Evolutionary conservation across 345 rosid species (phyloP).

Genomic region (Sisymbrium altissimum): DNA sequence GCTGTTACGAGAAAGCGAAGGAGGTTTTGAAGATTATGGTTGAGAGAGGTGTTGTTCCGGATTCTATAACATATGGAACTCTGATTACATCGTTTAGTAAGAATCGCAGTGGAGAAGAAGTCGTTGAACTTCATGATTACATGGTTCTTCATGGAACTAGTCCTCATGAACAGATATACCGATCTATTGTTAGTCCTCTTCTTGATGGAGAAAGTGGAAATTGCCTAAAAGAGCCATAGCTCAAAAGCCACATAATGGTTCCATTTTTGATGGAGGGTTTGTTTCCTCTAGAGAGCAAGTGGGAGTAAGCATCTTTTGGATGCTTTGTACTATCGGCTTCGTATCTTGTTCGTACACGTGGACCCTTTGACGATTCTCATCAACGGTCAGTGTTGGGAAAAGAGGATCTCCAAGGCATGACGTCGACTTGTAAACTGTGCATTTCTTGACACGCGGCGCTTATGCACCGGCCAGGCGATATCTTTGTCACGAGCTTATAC

Average conservation of each 20-base stretch:
- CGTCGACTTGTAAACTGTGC: conserved; percentile 6
- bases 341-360: conserved; percentile 21
- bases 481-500: conserved; percentile 27
- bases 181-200: conserved; percentile 42
- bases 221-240: not conserved
- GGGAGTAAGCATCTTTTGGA: not conserved
- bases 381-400: conserved; percentile 14
- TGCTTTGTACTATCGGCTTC: not conserved
- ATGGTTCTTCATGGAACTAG: conserved; percentile 56
- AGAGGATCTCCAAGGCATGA: not conserved
- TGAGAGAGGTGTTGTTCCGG: conserved; percentile 43
- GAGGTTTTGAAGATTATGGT: conserved; percentile 45
- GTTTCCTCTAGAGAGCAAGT: not conserved
- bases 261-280: not conserved
- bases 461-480: conserved; percentile 16
- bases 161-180: conserved; percentile 45
- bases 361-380: conserved; percentile 5
- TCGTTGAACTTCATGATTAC: conserved; percentile 55
- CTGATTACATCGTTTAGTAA: conserved; percentile 42
- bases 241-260: not conserved
- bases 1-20: conserved; percentile 47
- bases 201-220: conserved; percentile 25
- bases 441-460: conserved; percentile 19
- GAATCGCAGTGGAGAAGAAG: conserved; percentile 41
- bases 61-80: conserved; percentile 50